Conservation (phyloP, 2,329 filamentous ascomycete genomes). For the Alternaria tenuissima region DNA sequence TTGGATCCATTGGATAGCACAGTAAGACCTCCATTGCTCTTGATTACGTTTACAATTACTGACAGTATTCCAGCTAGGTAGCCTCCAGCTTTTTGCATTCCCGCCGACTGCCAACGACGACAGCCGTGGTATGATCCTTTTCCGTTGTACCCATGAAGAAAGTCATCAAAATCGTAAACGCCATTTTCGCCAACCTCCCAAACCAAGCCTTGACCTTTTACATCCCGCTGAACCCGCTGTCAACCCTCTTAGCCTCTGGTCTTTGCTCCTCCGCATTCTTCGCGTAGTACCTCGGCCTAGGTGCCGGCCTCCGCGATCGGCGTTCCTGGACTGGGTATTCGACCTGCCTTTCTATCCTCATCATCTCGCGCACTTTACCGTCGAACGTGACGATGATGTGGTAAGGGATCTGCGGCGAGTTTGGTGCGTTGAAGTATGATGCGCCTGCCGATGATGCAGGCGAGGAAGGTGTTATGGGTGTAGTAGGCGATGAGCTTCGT, state of each 20-base stretch:
- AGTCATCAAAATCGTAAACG: conserved; percentile 7
- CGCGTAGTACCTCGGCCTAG: conserved; percentile 24
- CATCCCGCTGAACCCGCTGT: not conserved
- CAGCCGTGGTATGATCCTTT: not conserved
- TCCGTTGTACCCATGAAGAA: not conserved
- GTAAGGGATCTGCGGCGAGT: conserved; percentile 30
- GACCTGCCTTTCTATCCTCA: conserved; percentile 29
- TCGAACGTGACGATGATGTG: conserved; percentile 41
- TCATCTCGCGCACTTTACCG: conserved; percentile 37
- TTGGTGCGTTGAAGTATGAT: conserved; percentile 14
- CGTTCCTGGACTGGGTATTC: conserved; percentile 11
- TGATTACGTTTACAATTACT: not conserved
- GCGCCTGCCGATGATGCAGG: conserved; percentile 10
- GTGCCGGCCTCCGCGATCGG: conserved; percentile 1
- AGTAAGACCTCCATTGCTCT: not conserved
- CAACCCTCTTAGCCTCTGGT: not conserved
- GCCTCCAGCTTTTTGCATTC: not conserved
- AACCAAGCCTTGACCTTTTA: not conserved
- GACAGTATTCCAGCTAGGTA: not conserved
- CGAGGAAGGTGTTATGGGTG: conserved; percentile 11
- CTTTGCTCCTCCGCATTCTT: conserved; percentile 5
- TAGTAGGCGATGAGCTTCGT: conserved; percentile 7
- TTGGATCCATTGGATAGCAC: not conserved
- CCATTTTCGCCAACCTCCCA: not conserved
- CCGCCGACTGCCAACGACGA: not conserved